Conservation (phyloP, 768 basidiomycete genomes). For the Hortiboletus campestris region DNA sequence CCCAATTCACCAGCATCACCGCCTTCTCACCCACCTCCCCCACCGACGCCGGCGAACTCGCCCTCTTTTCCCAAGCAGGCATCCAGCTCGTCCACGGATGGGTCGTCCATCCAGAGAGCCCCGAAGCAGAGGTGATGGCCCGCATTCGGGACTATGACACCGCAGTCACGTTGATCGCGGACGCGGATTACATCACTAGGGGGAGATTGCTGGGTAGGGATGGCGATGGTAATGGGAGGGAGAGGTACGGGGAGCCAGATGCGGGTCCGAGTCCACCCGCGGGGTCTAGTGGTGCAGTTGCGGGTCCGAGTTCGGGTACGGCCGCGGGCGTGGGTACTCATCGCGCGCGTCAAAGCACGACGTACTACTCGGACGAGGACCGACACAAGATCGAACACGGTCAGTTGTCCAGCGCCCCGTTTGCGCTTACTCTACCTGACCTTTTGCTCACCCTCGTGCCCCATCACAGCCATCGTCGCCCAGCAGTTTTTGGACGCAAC, state of each 20-base stretch:
- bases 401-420: slow-evolving; percentile 33
- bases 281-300: not conserved
- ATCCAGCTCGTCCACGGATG: slow-evolving; percentile 88
- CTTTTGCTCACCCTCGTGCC: no score
- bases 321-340: not conserved
- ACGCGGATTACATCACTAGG: slow-evolving; percentile 71
- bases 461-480: slow-evolving; percentile 56
- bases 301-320: slow-evolving; percentile 1
- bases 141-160: slow-evolving; percentile 67
- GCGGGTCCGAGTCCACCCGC: not conserved
- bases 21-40: slow-evolving; percentile 63
- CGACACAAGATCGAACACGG: slow-evolving; percentile 68
- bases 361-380: slow-evolving; percentile 50
- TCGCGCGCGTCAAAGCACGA: slow-evolving; percentile 5
- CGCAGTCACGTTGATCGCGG: slow-evolving; percentile 71
- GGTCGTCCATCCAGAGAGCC: slow-evolving; percentile 46
- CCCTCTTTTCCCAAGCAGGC: slow-evolving; percentile 79
- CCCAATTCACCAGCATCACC: slow-evolving; percentile 68
- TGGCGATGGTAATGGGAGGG: not conserved
- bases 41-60: slow-evolving; percentile 70
- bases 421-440: not conserved
- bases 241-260: not conserved
- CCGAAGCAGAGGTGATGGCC: slow-evolving; percentile 54
- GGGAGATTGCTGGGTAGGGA: slow-evolving; percentile 48
- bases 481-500: slow-evolving; percentile 68